These are phyloP conservation scores for Prunus armeniaca DNA, from an alignment of 306 rosid genomes.

Conservation along the genomic window DNA sequence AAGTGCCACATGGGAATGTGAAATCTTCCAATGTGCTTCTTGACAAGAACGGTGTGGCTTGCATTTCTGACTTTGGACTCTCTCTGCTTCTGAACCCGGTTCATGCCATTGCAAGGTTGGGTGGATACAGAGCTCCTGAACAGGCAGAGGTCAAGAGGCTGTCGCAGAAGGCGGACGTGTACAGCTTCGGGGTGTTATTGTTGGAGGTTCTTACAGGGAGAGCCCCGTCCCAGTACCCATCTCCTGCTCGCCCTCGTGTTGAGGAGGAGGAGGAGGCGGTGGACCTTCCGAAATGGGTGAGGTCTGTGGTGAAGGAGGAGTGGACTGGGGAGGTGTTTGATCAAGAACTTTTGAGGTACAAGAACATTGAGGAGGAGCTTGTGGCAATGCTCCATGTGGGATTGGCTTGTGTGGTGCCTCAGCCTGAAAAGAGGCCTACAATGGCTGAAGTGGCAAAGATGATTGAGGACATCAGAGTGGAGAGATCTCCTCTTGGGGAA, in stretches of 20 bases:
- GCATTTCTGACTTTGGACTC: slow-evolving; percentile 88
- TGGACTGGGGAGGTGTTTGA: slow-evolving; percentile 99
- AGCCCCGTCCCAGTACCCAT: slow-evolving; percentile 75
- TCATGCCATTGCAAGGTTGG: slow-evolving; percentile 89
- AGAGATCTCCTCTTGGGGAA: slow-evolving; percentile 88
- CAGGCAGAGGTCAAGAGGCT: slow-evolving; percentile 72
- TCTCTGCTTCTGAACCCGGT: slow-evolving; percentile 79
- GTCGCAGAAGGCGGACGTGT: slow-evolving; percentile 85
- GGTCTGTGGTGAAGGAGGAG: slow-evolving; percentile 92
- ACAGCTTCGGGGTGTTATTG: slow-evolving; percentile 78
- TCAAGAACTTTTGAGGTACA: slow-evolving; percentile 80
- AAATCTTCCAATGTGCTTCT: slow-evolving; percentile 90
- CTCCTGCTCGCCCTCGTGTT: slow-evolving; percentile 41
- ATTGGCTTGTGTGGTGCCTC: slow-evolving; percentile 67
- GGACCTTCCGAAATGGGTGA: slow-evolving; percentile 92
- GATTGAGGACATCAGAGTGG: slow-evolving; percentile 94
- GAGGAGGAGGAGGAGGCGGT: slow-evolving; percentile 51
- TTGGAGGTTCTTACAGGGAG: slow-evolving; percentile 84
- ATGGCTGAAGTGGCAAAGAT: slow-evolving; percentile 82
- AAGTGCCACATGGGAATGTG: slow-evolving; percentile 87
- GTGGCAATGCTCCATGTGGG: slow-evolving; percentile 92
- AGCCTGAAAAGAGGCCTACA: slow-evolving; percentile 85
- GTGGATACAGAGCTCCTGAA: slow-evolving; percentile 93
- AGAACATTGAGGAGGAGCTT: slow-evolving; percentile 98
- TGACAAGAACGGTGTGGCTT: slow-evolving; percentile 88